These are phyloP conservation scores for Boletellus dicymbophilus DNA, from an alignment of 1,284 basidiomycete genomes.

Conservation along the genomic window DNA sequence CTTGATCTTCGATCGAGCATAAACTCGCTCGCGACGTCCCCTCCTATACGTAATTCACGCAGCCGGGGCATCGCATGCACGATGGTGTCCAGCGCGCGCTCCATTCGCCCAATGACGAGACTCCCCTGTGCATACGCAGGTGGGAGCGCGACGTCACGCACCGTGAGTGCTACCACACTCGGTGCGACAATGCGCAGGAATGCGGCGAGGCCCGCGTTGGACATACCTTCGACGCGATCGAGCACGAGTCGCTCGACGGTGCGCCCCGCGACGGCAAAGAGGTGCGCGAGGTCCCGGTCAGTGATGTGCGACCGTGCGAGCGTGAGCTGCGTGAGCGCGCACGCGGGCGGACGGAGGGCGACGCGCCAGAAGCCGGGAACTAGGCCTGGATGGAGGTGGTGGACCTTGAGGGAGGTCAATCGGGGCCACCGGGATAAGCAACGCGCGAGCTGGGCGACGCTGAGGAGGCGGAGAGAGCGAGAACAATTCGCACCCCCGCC, in stretches of 20 bases:
- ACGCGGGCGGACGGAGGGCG: slow-evolving; percentile 15
- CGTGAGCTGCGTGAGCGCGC: slow-evolving; percentile 20
- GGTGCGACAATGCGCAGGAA: slow-evolving; percentile 17
- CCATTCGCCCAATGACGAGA: slow-evolving; percentile 19
- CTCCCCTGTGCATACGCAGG: slow-evolving; percentile 7
- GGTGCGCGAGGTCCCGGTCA: slow-evolving; percentile 20
- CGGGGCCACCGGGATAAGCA: slow-evolving; percentile 17
- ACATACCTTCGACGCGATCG: slow-evolving; percentile 21
- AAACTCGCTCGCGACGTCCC: slow-evolving; percentile 28
- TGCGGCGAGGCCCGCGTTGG: slow-evolving; percentile 18
- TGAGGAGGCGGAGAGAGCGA: slow-evolving; percentile 10
- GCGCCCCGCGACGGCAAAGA: background rate
- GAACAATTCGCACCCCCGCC: too few relatives aligned
- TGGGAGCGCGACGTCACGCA: slow-evolving; percentile 19
- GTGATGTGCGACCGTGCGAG: slow-evolving; percentile 13
- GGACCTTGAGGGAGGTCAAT: slow-evolving; percentile 9
- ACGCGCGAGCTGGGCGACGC: slow-evolving; percentile 19
- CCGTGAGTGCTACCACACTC: slow-evolving; percentile 14
- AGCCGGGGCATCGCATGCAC: slow-evolving; percentile 21
- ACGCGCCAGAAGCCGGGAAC: slow-evolving; percentile 13
- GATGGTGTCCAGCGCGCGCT: slow-evolving; percentile 21
- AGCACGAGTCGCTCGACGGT: slow-evolving; percentile 23
- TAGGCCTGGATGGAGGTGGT: slow-evolving; percentile 13
- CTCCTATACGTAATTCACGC: slow-evolving; percentile 18
- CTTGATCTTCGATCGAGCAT: slow-evolving; percentile 24